Evolutionary conservation across 192 early-diverging fungal species (phyloP), one percentile per base, ranked within the genome.

Genomic region (Gorgonomyces haynaldii): DNA sequence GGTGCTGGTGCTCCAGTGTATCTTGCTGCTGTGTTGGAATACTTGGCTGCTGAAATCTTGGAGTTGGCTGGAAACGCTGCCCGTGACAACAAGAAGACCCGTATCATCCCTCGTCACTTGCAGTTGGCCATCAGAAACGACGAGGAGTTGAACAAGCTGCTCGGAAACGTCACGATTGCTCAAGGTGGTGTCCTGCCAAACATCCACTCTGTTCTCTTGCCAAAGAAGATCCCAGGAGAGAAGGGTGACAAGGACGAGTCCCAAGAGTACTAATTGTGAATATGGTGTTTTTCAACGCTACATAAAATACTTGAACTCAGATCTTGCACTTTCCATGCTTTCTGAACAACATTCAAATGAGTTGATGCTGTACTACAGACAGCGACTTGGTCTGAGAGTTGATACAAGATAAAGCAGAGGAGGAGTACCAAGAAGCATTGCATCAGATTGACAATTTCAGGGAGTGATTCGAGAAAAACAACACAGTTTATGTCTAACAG

Each of bases 111-210:
- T 59, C 83, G 91, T 55, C 89, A 93, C 71, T 67, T 89, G 44
- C 90, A 91, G 71, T 77, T 92, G 44, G 89, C 89, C 72, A 91
- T 92, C 78, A 73, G 91, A 42, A 92, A 91, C 75, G 89, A 95
- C 67, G 88, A 90, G 64, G 89, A 91, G 66, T 66, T 91, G 51
- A 91, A 90, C 82, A 89, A 87, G 70, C 72, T 91, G 48, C 81
- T 91, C 41, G 83, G 62, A 69, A 77, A 76, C 57, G 86, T 91
- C 52, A 89, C 87, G 57, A 91, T 91, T 52, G 86, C 88, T 49
- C 84, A 88, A 70, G 90, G 88, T 50, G 89, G 91, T 83, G 81
- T 86, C 42, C 64, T 85, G 43, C 85, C 86, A 67, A 89, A 89
- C 79, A 91, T 91, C 66, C 85, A 91, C 74, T 66, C 71, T 44